phyloP scores from a whole-genome alignment of 2,329 filamentous ascomycete species.

The Pezicula carpinea region DNA sequence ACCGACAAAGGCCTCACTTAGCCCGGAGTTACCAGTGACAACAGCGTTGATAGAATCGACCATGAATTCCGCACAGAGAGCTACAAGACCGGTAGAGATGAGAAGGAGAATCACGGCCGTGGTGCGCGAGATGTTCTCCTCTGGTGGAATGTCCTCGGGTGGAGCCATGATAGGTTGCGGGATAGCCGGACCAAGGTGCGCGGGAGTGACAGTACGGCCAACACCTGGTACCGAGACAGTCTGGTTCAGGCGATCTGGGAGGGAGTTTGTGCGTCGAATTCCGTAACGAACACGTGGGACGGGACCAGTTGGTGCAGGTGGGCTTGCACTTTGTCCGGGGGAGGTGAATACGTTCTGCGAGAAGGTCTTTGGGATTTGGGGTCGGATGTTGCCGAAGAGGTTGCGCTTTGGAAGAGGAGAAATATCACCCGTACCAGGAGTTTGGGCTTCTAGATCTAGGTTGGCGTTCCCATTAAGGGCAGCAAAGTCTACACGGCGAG shows the following conservation, averaged over 20 bases:
- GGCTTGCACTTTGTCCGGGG: conserved; percentile 30
- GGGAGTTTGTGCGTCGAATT: conserved; percentile 70
- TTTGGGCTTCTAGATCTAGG: conserved; percentile 23
- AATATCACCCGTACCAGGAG: conserved; percentile 9
- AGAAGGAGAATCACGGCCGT: conserved; percentile 59
- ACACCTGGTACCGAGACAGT: conserved; percentile 6
- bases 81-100: conserved; percentile 60
- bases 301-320: conserved; percentile 30
- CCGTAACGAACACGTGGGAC: conserved; percentile 56
- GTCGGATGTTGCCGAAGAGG: conserved; percentile 57
- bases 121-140: conserved; percentile 47
- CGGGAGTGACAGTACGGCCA: conserved; percentile 3
- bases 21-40: conserved; percentile 43
- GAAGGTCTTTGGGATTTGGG: conserved; percentile 59
- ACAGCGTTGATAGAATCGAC: conserved; percentile 64
- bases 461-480: conserved; percentile 24
- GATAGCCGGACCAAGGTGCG: conserved; percentile 1
- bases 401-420: conserved; percentile 27
- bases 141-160: conserved; percentile 27
- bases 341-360: conserved; percentile 67
- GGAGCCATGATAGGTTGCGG: neutral
- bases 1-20: conserved; percentile 66
- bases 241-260: conserved; percentile 62
- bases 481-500: conserved; percentile 57
- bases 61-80: conserved; percentile 66